phyloP scores from a whole-genome alignment of 1,284 basidiomycete species.

The Cutaneotrichosporon sp. region DNA sequence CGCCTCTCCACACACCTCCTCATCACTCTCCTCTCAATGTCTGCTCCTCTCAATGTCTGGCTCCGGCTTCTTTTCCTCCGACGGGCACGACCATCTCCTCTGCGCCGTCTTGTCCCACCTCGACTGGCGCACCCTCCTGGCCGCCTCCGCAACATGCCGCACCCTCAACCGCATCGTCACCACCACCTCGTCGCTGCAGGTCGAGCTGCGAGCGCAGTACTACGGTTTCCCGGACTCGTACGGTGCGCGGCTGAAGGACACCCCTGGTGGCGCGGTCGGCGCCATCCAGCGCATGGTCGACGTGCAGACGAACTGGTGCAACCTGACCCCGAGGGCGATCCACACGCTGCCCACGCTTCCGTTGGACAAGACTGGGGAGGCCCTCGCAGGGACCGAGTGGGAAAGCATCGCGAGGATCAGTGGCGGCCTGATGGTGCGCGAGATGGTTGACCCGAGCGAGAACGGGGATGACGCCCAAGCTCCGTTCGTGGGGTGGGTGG shows the following conservation, averaged over 20 bases:
- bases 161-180: neutral
- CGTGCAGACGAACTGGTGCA: neutral
- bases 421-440: no score
- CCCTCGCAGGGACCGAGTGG: no score
- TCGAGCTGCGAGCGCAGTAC: slow-evolving; percentile 2
- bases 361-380: no score
- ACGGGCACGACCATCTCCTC: neutral
- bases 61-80: slow-evolving; percentile 49
- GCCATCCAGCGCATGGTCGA: neutral
- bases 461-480: no score
- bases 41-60: no score
- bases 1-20: no score
- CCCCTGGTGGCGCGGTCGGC: neutral
- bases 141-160: neutral
- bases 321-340: neutral
- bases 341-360: no score
- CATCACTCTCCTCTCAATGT: no score
- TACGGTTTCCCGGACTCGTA: slow-evolving; percentile 1
- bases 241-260: neutral
- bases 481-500: neutral
- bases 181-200: neutral
- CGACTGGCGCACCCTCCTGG: neutral
- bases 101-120: neutral
- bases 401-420: no score
- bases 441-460: no score